Evolutionary conservation across 2,329 filamentous ascomycete species (phyloP).

Genomic region (Penicillium sp.): DNA sequence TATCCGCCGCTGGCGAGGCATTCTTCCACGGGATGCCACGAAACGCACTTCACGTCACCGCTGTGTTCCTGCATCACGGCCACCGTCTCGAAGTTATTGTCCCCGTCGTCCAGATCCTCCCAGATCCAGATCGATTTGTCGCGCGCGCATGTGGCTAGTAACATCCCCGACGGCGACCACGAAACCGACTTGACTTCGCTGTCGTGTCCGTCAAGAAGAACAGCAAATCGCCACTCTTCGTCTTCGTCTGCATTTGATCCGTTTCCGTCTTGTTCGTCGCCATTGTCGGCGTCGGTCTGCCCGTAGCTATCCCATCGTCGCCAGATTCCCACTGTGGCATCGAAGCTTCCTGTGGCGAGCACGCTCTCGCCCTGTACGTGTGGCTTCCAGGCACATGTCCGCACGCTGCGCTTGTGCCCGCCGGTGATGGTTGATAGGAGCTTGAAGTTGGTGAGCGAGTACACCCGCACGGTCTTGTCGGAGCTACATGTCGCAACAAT

Average conservation of each 20-base stretch:
- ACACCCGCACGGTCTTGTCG: constrained; percentile 81
- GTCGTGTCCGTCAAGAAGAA: constrained; percentile 91
- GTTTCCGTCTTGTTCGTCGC: constrained; percentile 42
- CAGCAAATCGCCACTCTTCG: constrained; percentile 86
- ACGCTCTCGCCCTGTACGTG: constrained; percentile 63
- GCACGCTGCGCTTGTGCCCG: constrained; percentile 86
- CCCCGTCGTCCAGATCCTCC: constrained; percentile 81
- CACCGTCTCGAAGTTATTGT: constrained; percentile 95
- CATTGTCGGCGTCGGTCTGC: constrained; percentile 18
- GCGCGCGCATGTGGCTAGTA: constrained; percentile 82
- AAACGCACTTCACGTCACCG: constrained; percentile 89
- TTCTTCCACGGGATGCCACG: constrained; percentile 79
- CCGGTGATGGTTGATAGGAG: constrained; percentile 75
- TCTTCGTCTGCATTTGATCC: constrained; percentile 55
- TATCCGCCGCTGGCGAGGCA: constrained; percentile 88
- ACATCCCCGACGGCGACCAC: constrained; percentile 59
- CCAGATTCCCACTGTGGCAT: constrained; percentile 85
- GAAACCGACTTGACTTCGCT: constrained; percentile 86
- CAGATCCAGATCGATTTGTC: constrained; percentile 98
- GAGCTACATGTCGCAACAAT: constrained; percentile 84
- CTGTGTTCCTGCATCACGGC: constrained; percentile 92
- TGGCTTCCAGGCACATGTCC: constrained; percentile 84
- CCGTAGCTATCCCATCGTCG: constrained; percentile 55
- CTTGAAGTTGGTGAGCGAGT: constrained; percentile 75
- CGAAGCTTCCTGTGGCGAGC: constrained; percentile 88